These are phyloP conservation scores for Gossypium bickii DNA, from an alignment of 345 rosid species.

Conservation along the genomic window DNA sequence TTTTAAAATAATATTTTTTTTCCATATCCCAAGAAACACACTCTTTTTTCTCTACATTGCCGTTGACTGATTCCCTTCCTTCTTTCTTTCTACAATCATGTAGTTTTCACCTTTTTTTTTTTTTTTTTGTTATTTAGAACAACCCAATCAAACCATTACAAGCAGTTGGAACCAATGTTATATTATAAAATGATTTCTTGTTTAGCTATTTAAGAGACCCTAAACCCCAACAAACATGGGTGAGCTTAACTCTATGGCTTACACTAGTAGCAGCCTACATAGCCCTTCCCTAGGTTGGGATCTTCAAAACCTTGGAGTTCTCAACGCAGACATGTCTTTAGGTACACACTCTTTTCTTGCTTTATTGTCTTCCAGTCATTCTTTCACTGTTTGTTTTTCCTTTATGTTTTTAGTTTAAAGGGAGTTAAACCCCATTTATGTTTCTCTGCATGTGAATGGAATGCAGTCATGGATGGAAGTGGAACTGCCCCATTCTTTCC, in stretches of 20 bases:
- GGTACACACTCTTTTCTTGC: conserved; percentile 28
- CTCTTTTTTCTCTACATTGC: conserved; percentile 21
- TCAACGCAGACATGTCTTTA: conserved; percentile 73
- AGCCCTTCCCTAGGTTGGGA: conserved; percentile 64
- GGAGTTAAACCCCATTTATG: not conserved
- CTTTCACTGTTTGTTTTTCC: conserved; percentile 21
- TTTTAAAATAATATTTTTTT: conserved; percentile 14
- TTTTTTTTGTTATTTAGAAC: conserved; percentile 1
- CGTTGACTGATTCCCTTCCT: conserved; percentile 52
- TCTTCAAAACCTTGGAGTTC: conserved; percentile 72
- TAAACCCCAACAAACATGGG: conserved; percentile 23
- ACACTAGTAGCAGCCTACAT: not conserved
- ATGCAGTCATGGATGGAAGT: conserved; percentile 41
- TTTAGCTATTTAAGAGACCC: conserved; percentile 13
- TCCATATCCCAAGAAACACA: conserved; percentile 45
- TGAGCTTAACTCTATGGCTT: conserved; percentile 44
- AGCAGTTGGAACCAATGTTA: conserved; percentile 21
- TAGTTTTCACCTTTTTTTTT: conserved; percentile 4
- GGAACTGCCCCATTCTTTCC: conserved; percentile 38
- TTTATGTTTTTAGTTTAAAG: not conserved
- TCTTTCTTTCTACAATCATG: conserved; percentile 45
- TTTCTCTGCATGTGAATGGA: conserved; percentile 20
- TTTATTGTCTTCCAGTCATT: conserved; percentile 15
- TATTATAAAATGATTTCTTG: conserved; percentile 1
- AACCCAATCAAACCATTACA: conserved; percentile 15